Base-by-base conservation (phyloP, 2,329 filamentous ascomycete species). In the Byssochlamys sp. region DNA sequence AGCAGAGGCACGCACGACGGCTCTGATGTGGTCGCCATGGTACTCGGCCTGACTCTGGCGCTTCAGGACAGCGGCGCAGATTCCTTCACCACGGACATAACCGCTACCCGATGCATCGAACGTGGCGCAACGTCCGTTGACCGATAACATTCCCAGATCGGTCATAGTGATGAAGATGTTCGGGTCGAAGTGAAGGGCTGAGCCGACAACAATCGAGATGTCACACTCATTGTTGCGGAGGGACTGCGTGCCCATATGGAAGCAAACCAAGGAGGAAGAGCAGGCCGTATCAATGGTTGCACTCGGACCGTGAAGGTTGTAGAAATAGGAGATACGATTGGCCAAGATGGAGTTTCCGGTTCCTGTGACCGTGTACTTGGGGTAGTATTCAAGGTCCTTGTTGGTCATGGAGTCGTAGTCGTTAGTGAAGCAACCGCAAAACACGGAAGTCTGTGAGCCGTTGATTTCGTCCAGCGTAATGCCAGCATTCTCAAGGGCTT, bases 1-100 rank as follows among this genome's bases (percentile, higher is more conserved):
- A n/a, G 54, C 59, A 4, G 64, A 61, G n/a, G 55, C 61, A 11
- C 64, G 61, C 19, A 68, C 64, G n/a, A 67, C 59, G 26, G 66
- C 66, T 26, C 73, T 65, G 51, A 78, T 73, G 5, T 67, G 56
- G 54, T 78, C 75, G 1, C 70, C 70, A 59, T 77, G 72, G 0
- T 52, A 63, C 2, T 82, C 54, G 0, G 81, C 81, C 1, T 72
- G 65, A 2, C 62, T 65, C 0, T 82, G 62, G 2, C 64, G 68
- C 64, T 83, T 83, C 0, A 84, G 58, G 0, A 82, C 65, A 0
- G 83, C 58, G 0, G 70, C 66, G 0, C 73, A 73, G 12, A 80
- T 64, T 1, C 79, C 79, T 55, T 83, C 81, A 7, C 75, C 78
- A 0, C 78, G 71, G 45, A 67, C 77, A 66, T 70, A 78, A 14